Evolutionary conservation across 768 basidiomycete species (phyloP), one percentile per base, ranked within the genome.

Genomic region (Postia placenta): DNA sequence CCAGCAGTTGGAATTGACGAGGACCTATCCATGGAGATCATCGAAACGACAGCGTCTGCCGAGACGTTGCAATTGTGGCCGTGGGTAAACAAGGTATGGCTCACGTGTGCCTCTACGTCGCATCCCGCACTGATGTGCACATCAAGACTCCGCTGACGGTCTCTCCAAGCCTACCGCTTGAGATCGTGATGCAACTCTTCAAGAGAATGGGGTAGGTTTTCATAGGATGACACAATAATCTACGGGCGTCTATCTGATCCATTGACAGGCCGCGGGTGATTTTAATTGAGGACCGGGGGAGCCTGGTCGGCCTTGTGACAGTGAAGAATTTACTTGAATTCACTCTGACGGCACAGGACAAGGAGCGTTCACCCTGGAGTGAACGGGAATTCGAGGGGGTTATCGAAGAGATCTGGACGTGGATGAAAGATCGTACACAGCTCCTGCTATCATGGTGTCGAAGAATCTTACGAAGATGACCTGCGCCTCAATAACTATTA

Each of bases 141-240:
- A n/a, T 42, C 30, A 63, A 99, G 96, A 95, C 92, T 0, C 93
- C 95, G 0, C 77, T 99, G 60, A 92, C 90, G 0, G 93, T 96
- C 11, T 86, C 92, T 5, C 86, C 92, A 1, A 89, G 90, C 54
- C 76, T 96, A 35, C 92, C 93, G 0, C 72, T 99, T 37, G 96
- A 99, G 65, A 92, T 97, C 47, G 92, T 94, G 6, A 92, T 96
- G 87, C 92, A 99, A 62, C 69, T 99, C 23, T 99, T 98, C 75
- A 91, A 95, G 63, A 79, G 92, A 40, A 90, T 99, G 87, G 96
- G 96, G 96, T 96, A 60, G 57, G 91, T 74, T 12, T 1, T 15
- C 14, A 26, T n/a, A n/a, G n/a, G n/a, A n/a, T n/a, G n/a, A 38
- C 22, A 37, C 53, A 15, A 23, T 39, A 33, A 28, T 49, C 25